phyloP scores from a whole-genome alignment of 2,329 filamentous ascomycete genomes.

The Drechslerella stenobrocha region DNA sequence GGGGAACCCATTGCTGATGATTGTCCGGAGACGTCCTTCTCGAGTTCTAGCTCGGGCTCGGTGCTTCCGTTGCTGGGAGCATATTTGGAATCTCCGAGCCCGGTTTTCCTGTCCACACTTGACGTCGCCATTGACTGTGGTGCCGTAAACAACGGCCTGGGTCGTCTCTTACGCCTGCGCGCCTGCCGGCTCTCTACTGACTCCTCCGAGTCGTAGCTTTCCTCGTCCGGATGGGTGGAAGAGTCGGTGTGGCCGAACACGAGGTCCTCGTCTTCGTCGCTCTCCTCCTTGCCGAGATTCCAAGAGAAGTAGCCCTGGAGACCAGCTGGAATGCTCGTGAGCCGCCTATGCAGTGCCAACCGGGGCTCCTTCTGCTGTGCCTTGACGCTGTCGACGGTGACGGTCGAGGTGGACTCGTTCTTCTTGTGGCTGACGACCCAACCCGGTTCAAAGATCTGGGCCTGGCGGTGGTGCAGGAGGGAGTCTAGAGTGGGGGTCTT shows the following conservation, averaged over 20 bases:
- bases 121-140: slow-evolving; percentile 47
- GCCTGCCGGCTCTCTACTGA: slow-evolving; percentile 6
- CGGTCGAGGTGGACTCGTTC: slow-evolving; percentile 42
- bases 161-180: slow-evolving; percentile 12
- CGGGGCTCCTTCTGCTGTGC: slow-evolving; percentile 17
- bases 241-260: slow-evolving; percentile 44
- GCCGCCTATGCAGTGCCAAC: slow-evolving; percentile 18
- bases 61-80: slow-evolving; percentile 39
- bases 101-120: slow-evolving; percentile 34
- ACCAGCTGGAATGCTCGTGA: slow-evolving; percentile 38
- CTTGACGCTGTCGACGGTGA: slow-evolving; percentile 43
- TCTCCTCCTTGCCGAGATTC: slow-evolving; percentile 22
- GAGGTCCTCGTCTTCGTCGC: slow-evolving; percentile 39
- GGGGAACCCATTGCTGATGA: slow-evolving; percentile 33
- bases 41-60: slow-evolving; percentile 30
- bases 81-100: slow-evolving; percentile 33
- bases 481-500: slow-evolving; percentile 43
- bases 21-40: slow-evolving; percentile 34
- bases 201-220: slow-evolving; percentile 43
- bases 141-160: slow-evolving; percentile 29
- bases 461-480: slow-evolving; percentile 25
- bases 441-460: slow-evolving; percentile 41
- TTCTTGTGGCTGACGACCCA: slow-evolving; percentile 36
- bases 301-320: slow-evolving; percentile 44
- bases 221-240: slow-evolving; percentile 30